Conservation (phyloP, 805 yeast species). For the Metschnikowia reukaufii region DNA sequence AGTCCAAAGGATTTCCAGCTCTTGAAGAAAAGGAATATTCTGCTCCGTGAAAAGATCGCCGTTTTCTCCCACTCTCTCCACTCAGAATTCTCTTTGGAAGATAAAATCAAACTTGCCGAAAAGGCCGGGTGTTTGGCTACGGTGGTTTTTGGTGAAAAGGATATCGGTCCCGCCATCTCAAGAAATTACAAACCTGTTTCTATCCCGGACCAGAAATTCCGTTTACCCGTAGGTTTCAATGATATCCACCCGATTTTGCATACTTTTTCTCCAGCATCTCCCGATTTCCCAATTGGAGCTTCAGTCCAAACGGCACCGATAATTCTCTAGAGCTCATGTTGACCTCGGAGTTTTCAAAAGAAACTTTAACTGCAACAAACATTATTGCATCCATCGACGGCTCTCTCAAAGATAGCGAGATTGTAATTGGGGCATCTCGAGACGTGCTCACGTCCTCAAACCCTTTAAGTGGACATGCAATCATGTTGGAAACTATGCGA, state of each 20-base stretch:
- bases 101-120: constrained; percentile 17
- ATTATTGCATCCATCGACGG: constrained; percentile 36
- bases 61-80: constrained; percentile 22
- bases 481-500: constrained; percentile 40
- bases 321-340: constrained; percentile 11
- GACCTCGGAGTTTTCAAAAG: constrained; percentile 2
- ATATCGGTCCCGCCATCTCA: constrained; percentile 11
- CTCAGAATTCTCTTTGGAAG: constrained; percentile 10
- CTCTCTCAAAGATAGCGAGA: constrained; percentile 39
- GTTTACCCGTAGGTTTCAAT: constrained; percentile 18
- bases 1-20: constrained; percentile 27
- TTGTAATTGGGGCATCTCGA: constrained; percentile 41
- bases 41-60: constrained; percentile 28
- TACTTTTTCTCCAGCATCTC: constrained; percentile 11
- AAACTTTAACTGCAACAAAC: constrained; percentile 23
- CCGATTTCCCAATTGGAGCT: constrained; percentile 14
- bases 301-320: constrained; percentile 11
- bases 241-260: constrained; percentile 17
- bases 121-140: constrained; percentile 15
- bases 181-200: constrained; percentile 13
- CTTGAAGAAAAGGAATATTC: constrained; percentile 21
- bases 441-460: constrained; percentile 38
- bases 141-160: constrained; percentile 17
- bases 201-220: constrained; percentile 7
- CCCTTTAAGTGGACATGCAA: constrained; percentile 41